Percentiles rank a stretch among this genome's conserved stretches.
Conservation (phyloP, 192 early-diverging fungal species). For the Mortierella hygrophila region DNA sequence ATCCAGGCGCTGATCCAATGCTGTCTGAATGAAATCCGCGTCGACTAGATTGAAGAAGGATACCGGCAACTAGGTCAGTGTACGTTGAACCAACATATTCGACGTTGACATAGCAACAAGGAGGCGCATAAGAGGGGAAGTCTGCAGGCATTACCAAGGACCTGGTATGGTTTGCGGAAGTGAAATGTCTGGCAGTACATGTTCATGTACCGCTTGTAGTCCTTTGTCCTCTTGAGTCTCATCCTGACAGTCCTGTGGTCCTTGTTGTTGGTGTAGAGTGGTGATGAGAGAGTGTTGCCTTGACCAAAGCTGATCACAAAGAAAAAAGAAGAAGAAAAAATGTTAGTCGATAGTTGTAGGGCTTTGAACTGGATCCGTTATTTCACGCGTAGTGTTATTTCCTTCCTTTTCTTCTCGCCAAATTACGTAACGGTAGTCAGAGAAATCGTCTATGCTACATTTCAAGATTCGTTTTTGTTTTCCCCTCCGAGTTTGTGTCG, state of each 20-base stretch:
- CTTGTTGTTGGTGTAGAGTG: neutral
- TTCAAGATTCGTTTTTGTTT: constrained; percentile 1
- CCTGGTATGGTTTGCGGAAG: constrained; percentile 94
- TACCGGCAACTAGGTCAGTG: too few species aligned
- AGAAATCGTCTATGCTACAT: neutral
- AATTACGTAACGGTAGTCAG: neutral
- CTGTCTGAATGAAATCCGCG: constrained; percentile 84
- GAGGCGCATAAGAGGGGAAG: neutral
- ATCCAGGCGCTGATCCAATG: constrained; percentile 72
- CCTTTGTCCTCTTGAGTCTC: constrained; percentile 87
- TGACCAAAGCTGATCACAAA: neutral
- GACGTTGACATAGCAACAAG: too few species aligned
- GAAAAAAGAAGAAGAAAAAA: neutral
- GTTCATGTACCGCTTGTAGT: constrained; percentile 84
- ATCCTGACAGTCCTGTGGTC: constrained; percentile 60
- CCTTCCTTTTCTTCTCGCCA: too few species aligned
- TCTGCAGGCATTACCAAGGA: constrained; percentile 67
- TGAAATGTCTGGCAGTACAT: constrained; percentile 85
- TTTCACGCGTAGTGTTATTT: too few species aligned
- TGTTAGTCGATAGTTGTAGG: neutral
- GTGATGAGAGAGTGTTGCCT: neutral
- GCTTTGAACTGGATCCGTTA: too few species aligned
- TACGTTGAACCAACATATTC: too few species aligned
- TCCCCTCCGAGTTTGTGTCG: neutral
- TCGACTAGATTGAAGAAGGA: constrained; percentile 67